phyloP scores from a whole-genome alignment of 2,329 filamentous ascomycete genomes.

The Drechslerella coelobrocha region DNA sequence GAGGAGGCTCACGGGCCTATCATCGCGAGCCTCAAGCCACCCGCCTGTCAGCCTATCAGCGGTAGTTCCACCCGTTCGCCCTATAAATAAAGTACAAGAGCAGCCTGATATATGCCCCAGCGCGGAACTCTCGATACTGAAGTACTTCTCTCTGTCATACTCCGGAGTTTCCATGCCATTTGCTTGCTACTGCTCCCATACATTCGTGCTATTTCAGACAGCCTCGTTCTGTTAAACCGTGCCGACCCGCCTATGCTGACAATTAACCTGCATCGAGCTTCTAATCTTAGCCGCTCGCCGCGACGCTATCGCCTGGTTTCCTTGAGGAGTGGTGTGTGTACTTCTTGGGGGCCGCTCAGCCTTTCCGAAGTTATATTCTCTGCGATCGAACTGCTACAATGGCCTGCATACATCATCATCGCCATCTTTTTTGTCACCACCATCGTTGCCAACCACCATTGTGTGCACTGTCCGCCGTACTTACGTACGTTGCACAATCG shows the following conservation, averaged over 20 bases:
- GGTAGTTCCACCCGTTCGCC: background rate
- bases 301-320: background rate
- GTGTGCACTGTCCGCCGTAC: too few relatives aligned
- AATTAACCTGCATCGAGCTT: slow-evolving; percentile 3
- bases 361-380: background rate
- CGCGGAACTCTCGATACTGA: background rate
- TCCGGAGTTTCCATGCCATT: too few relatives aligned
- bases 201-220: background rate
- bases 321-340: background rate
- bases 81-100: slow-evolving; percentile 1
- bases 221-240: background rate
- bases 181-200: too few relatives aligned
- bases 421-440: background rate
- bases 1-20: too few relatives aligned
- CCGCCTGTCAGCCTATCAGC: background rate
- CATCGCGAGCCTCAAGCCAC: too few relatives aligned
- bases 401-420: slow-evolving; percentile 1
- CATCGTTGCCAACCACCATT: background rate
- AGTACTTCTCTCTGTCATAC: background rate
- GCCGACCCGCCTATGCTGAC: background rate
- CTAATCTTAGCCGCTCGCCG: slow-evolving; percentile 2
- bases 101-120: background rate
- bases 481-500: background rate
- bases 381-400: background rate
- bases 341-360: background rate